Evolutionary conservation across 768 basidiomycete species (phyloP), one percentile per base, ranked within the genome.

Genomic region (Serendipita indica): DNA sequence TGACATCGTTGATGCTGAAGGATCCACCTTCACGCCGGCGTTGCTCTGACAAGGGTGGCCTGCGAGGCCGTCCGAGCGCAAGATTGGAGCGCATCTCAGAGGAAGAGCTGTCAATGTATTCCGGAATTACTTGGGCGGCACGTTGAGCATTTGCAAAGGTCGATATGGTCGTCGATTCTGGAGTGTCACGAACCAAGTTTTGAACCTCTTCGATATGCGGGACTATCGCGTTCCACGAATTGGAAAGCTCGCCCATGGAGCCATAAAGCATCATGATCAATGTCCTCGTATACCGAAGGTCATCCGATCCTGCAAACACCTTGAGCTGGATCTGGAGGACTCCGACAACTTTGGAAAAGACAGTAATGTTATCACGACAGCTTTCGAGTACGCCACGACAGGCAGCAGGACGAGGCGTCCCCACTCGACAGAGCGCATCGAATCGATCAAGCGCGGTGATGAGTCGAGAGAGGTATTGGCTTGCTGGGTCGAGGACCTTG

Each of bases 381-480:
- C 79, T 81, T 68, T 90, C 86, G 18, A 94, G 73, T 33, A 99
- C 79, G 10, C 74, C 78, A 39, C 86, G 79, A 64, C 93, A 92
- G 12, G 88, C 74, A 3, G 74, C 67, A 2, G 85, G 78, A 1
- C 87, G 76, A 3, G 93, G 92, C 2, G 79, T 69, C 10, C 75
- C 74, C 64, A 79, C 79, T 58, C 83, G 79, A 62, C 86, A 84
- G 65, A 82, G 77, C 5, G 82, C 76, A 68, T 99, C 94, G 68
- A 98, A 98, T 3, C 83, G 82, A 68, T 97, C 94, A 58, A 98
- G 77, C 1, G 89, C 82, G 60, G 82, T 81, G 69, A 97, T 93
- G 6, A 98, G 75, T 62, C 82, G 81, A 59, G 79, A 75, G 77
- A 96, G 87, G 65, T 87, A 86, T 39, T 74, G 70, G 66, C 82